These are phyloP conservation scores for Penicillium verhagenii DNA, from an alignment of 495 filamentous ascomycete genomes.

Conservation along the genomic window DNA sequence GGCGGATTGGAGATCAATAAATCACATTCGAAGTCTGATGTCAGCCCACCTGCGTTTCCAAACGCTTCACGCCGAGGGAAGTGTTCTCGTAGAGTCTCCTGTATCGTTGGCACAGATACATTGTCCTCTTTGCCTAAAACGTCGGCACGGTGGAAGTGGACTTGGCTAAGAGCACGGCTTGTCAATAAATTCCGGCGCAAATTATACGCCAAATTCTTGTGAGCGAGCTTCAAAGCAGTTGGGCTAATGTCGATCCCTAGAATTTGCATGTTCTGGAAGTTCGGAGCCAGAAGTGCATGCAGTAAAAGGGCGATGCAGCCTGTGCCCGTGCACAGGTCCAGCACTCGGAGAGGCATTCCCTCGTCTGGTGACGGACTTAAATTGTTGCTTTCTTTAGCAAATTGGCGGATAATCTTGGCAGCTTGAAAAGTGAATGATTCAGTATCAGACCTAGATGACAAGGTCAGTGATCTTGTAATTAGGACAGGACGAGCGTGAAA, in stretches of 20 bases:
- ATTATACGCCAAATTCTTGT: slow-evolving; percentile 59
- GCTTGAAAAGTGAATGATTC: slow-evolving; percentile 65
- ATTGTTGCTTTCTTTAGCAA: neutral
- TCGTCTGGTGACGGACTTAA: neutral
- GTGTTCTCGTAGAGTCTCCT: slow-evolving; percentile 2
- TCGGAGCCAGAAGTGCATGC: slow-evolving; percentile 49
- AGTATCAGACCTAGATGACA: slow-evolving; percentile 58
- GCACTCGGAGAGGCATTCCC: slow-evolving; percentile 48
- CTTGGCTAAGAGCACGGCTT: slow-evolving; percentile 26
- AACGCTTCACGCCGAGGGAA: slow-evolving; percentile 4
- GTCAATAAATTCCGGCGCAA: slow-evolving; percentile 25
- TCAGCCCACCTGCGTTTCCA: neutral
- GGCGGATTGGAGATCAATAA: slow-evolving; percentile 89
- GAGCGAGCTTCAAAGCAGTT: slow-evolving; percentile 59
- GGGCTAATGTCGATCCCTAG: slow-evolving; percentile 42
- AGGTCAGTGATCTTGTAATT: slow-evolving; percentile 2
- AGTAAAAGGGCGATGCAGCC: slow-evolving; percentile 87
- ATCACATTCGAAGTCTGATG: slow-evolving; percentile 43
- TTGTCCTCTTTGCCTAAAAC: slow-evolving; percentile 43
- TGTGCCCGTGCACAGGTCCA: slow-evolving; percentile 88
- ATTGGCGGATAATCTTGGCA: slow-evolving; percentile 41
- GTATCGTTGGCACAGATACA: slow-evolving; percentile 10
- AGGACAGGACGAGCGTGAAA: neutral
- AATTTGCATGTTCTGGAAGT: slow-evolving; percentile 31
- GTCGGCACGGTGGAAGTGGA: slow-evolving; percentile 55